Base-by-base conservation (phyloP, 495 filamentous ascomycete genomes). In the Neurospora sp. region DNA sequence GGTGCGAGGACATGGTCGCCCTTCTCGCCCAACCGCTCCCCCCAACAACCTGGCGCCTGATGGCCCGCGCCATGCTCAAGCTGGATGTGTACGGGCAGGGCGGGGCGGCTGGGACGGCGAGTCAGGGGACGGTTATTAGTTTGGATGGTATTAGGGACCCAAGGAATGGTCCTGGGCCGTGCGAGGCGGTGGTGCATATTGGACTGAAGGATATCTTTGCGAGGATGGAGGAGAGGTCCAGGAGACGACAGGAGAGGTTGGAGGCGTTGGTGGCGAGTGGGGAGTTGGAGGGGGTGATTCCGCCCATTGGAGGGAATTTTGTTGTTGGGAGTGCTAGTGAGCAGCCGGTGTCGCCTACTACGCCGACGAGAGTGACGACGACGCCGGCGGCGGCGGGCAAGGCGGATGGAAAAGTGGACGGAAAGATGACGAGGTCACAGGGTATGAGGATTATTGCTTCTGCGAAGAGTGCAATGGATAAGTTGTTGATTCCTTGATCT, bases 41-140 rank as follows among this genome's bases (percentile, higher is more conserved):
- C 59, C 83, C 86, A 0, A 69, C 73, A 2, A 80, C 85, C 73
- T 88, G 87, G 87, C 79, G 86, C 31, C 78, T 82, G 22, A 82
- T 82, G 8, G 81, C 86, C 31, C 81, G 87, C 22, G 85, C 86
- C 9, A 77, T 88, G 71, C 75, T 88, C 35, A 83, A 82, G 75
- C 73, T 85, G 4, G 87, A 88, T 73, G 82, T 88, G 39, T 88
- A 88, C 77, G 85, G 84, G n/a, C 74, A 83, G 38, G 78, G 80
- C 69, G 79, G 79, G n/a, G 5, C 42, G 10, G 1, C 31, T 1
- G 8, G 35, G 18, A n/a, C 35, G 20, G 47, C 44, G 53, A 35
- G 53, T 16, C 53, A 31, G 53, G 12, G 53, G 27, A 35, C 27
- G 27, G 27, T 37, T 3, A 37, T 65, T 18, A 35, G 27, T 1